phyloP scores from a whole-genome alignment of 192 early-diverging fungal species.

The Gorgonomyces haynaldii region DNA sequence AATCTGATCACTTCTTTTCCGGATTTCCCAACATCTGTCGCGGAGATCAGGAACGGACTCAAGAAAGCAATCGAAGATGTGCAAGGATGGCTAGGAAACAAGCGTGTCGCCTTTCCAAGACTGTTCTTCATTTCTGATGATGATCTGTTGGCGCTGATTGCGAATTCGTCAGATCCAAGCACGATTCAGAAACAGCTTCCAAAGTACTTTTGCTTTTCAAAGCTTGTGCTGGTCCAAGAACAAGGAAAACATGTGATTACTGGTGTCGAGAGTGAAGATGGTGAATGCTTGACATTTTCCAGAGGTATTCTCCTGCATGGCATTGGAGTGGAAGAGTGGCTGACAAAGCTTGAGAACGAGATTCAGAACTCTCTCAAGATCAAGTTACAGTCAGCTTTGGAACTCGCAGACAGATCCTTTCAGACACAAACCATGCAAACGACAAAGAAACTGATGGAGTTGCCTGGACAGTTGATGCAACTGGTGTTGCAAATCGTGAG shows the following conservation, averaged over 20 bases:
- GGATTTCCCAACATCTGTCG: conserved; percentile 2
- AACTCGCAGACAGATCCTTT: too few relatives aligned
- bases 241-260: background rate
- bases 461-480: too few relatives aligned
- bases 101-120: conserved; percentile 12
- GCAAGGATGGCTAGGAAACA: conserved; percentile 17
- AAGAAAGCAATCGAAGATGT: conserved; percentile 10
- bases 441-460: too few relatives aligned
- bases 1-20: background rate
- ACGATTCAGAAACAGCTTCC: background rate
- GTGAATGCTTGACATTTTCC: conserved; percentile 7
- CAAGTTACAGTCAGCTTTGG: too few relatives aligned
- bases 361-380: too few relatives aligned
- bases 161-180: conserved; percentile 1
- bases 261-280: background rate
- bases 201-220: conserved; percentile 14
- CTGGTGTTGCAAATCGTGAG: too few relatives aligned
- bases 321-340: conserved; percentile 8
- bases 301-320: background rate
- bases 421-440: too few relatives aligned
- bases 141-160: conserved; percentile 8
- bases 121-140: conserved; percentile 14
- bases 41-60: conserved; percentile 5
- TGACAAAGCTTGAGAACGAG: conserved; percentile 8
- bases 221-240: background rate